Base-by-base conservation (phyloP, 2,329 filamentous ascomycete species). In the Fusarium sp. region DNA sequence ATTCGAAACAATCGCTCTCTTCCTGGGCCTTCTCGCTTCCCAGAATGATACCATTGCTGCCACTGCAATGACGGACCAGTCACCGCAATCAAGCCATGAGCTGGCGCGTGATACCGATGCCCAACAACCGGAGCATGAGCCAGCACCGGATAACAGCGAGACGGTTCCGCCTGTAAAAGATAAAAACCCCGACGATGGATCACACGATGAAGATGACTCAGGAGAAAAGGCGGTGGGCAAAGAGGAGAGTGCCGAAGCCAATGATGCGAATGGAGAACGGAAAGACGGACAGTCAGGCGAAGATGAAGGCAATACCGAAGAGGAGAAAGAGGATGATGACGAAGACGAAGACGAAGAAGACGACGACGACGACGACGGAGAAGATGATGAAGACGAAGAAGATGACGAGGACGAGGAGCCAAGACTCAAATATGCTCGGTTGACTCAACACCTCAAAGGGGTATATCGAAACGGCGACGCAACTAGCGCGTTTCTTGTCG, bases 391-490 rank as follows among this genome's bases (percentile, higher is more conserved):
- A 0, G 78, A 79, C 0, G 78, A 79, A 0, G 80, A 81, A 0
- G 84, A 84, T 0, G 82, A 89, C 0, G 89, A 96, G 5, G 94
- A 97, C 8, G 95, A 98, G 18, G 95, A 98, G 79, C 96, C 96
- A 27, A 91, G 90, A 75, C 87, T 99, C 73, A 99, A 99, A 80
- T 97, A 97, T 78, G 91, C 91, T 49, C 91, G 93, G 47, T 81
- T 98, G 71, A 98, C 96, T 10, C 90, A 90, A 63, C 90, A 91
- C 73, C 82, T 99, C 63, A 88, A 87, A 25, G 83, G 91, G 41
- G 87, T 97, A 33, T 99, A 99, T 81, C 90, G 94, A 59, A 97
- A 97, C 81, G 94, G 93, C 72, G 96, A 99, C 85, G 93, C 94
- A 71, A 97, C 95, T 25, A 97, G 94, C 79, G 84, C 92, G 11